phyloP scores from a whole-genome alignment of 371 early-diverging fungal genomes.

The Astathelohania contejeani region DNA sequence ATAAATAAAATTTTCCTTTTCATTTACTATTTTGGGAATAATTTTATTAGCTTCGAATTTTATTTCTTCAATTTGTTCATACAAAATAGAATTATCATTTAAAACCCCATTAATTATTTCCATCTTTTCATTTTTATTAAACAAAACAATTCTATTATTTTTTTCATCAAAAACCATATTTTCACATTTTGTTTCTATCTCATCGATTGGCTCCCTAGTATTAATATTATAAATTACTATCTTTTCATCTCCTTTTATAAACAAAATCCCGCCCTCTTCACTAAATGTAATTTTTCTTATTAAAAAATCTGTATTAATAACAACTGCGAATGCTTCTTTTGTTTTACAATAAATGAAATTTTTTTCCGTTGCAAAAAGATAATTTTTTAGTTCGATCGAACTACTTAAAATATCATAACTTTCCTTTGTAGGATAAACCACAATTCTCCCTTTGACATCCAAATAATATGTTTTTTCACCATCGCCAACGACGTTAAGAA shows the following conservation, averaged over 20 bases:
- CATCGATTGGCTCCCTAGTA: conserved; percentile 5
- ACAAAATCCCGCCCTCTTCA: conserved; percentile 21
- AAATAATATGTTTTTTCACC: conserved; percentile 29
- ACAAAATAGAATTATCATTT: neutral
- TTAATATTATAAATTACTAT: conserved; percentile 23
- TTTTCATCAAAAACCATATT: conserved; percentile 22
- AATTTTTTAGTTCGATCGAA: conserved; percentile 10
- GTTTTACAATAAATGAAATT: conserved; percentile 22
- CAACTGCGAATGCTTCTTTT: conserved; percentile 9
- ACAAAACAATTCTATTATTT: conserved; percentile 17
- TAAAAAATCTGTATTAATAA: conserved; percentile 4
- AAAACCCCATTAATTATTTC: neutral
- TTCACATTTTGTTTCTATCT: conserved; percentile 2
- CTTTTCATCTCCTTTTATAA: conserved; percentile 9
- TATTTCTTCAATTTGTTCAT: conserved; percentile 2
- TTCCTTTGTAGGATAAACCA: conserved; percentile 29
- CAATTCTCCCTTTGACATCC: conserved; percentile 38
- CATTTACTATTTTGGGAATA: neutral
- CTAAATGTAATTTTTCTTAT: conserved; percentile 16
- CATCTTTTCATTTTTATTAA: conserved; percentile 5
- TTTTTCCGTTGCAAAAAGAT: conserved; percentile 26
- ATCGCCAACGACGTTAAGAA: conserved; percentile 16
- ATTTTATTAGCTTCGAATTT: conserved; percentile 1
- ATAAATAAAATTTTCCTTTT: too few relatives aligned
- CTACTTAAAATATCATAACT: conserved; percentile 28